Evolutionary conservation across 331 rosid species (phyloP).

Genomic region (Ulmus americana): DNA sequence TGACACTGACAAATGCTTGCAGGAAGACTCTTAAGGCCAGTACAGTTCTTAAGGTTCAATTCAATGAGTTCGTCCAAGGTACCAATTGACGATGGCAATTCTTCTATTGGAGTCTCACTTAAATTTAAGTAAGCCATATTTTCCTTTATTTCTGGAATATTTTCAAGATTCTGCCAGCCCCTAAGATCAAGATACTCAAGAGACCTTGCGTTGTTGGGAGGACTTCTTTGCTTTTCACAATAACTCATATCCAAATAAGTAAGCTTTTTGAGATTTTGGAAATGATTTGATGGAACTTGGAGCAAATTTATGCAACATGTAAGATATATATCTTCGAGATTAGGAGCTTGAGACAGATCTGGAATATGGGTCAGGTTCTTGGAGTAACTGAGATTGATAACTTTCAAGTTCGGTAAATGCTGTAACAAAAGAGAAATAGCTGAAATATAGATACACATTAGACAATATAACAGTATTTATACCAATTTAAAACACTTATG

Average conservation of each 20-base stretch:
- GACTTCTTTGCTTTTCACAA: neutral
- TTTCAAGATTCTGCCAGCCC: too few relatives aligned
- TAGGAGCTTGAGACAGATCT: neutral
- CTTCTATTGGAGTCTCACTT: neutral
- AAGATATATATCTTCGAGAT: neutral
- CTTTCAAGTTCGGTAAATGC: constrained; percentile 2
- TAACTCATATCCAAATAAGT: neutral
- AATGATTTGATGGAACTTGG: too few relatives aligned
- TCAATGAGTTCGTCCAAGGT: neutral
- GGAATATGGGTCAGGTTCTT: neutral
- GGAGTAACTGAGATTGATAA: neutral
- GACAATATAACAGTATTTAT: too few relatives aligned
- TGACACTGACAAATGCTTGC: neutral
- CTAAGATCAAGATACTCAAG: neutral
- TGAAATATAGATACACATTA: too few relatives aligned
- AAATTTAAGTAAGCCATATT: neutral
- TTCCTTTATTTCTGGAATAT: too few relatives aligned
- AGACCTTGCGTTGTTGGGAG: neutral
- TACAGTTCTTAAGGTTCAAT: neutral
- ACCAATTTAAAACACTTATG: too few relatives aligned
- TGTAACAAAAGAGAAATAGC: neutral
- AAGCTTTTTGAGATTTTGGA: too few relatives aligned
- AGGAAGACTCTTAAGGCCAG: neutral
- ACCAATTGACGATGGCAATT: neutral
- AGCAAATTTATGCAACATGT: too few relatives aligned